These are phyloP conservation scores for Talinum fruticosum DNA, from an alignment of 148 eudicot genomes.

Conservation along the genomic window DNA sequence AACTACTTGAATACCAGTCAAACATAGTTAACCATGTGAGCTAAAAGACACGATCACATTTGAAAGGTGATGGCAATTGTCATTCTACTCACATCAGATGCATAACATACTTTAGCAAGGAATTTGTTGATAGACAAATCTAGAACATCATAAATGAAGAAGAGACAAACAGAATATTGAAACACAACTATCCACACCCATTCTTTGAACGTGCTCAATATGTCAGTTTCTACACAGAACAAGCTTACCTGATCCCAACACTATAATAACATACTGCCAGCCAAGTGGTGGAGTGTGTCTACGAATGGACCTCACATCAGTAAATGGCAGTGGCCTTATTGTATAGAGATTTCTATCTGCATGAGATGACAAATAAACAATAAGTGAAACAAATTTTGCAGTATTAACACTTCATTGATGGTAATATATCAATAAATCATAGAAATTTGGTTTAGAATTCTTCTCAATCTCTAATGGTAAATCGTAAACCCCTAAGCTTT, in stretches of 20 bases:
- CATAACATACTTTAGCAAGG: not conserved
- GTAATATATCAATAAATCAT: not conserved
- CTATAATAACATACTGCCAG: constrained; percentile 89
- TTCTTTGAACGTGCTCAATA: not conserved
- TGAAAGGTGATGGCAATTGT: not conserved
- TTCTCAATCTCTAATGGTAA: not conserved
- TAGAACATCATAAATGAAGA: not conserved
- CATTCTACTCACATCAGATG: not conserved
- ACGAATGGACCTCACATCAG: constrained; percentile 81
- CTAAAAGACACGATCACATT: no score
- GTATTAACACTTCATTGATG: not conserved
- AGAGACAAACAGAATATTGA: no score
- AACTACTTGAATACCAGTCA: not conserved
- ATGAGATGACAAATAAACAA: constrained; percentile 28
- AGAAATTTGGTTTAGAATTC: not conserved
- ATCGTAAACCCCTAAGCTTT: not conserved
- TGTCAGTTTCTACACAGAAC: not conserved
- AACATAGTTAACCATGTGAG: not conserved
- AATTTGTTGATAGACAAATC: not conserved
- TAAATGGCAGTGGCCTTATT: constrained; percentile 73
- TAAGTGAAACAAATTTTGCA: not conserved
- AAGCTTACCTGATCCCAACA: constrained; percentile 67
- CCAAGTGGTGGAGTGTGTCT: constrained; percentile 92
- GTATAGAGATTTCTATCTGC: constrained; percentile 92
- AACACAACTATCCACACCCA: not conserved